Evolutionary conservation across 768 basidiomycete genomes (phyloP).

Genomic region (Hortiboletus campestris): DNA sequence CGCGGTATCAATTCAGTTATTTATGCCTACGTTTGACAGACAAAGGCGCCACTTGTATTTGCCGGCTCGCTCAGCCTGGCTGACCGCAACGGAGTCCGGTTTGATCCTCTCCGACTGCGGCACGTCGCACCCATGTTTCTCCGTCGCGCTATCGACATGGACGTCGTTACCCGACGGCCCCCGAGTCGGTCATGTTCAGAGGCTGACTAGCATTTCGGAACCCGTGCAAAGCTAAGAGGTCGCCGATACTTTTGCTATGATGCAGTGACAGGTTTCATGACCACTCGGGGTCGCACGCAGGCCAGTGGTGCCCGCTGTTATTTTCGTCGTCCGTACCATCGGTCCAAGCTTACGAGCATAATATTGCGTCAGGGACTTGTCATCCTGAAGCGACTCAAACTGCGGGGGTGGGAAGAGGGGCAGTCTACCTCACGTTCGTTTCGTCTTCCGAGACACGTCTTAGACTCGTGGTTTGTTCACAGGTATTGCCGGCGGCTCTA

Average conservation of each 20-base stretch:
- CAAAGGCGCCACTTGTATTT: neutral
- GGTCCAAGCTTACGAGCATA: neutral
- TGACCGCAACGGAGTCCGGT: neutral
- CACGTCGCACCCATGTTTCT: neutral
- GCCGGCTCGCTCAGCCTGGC: neutral
- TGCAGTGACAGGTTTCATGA: neutral
- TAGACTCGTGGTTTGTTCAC: neutral
- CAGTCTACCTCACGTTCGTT: neutral
- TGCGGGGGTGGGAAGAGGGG: neutral
- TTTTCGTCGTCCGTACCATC: neutral
- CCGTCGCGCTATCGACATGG: neutral
- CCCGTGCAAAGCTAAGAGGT: neutral
- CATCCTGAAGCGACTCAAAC: neutral
- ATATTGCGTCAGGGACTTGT: neutral
- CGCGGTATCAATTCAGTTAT: neutral
- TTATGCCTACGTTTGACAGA: neutral
- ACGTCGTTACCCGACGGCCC: neutral
- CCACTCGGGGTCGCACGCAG: conserved; percentile 8
- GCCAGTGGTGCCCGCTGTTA: conserved; percentile 7
- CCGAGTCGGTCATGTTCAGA: neutral
- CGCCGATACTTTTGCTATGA: no score
- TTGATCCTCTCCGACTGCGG: neutral
- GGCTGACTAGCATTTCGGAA: neutral
- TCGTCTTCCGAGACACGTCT: no score
- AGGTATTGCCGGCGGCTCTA: neutral